Evolutionary conservation across 2,329 filamentous ascomycete species (phyloP).

Genomic region (Acarospora socialis): DNA sequence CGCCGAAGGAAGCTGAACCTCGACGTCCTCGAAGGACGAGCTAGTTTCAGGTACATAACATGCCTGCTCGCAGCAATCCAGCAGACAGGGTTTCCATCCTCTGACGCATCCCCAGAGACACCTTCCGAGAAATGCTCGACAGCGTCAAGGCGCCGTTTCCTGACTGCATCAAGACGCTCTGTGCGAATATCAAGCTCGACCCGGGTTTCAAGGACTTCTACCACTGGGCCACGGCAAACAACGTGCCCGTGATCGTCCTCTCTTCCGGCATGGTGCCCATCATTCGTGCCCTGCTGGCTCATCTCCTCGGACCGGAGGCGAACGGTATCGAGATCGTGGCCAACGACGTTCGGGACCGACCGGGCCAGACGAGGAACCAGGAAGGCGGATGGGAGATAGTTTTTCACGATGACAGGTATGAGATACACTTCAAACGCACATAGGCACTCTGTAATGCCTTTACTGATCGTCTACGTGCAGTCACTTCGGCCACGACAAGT

Average conservation of each 20-base stretch:
- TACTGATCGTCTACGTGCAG: conserved; percentile 26
- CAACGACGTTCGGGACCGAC: conserved; percentile 59
- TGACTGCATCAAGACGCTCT: conserved; percentile 64
- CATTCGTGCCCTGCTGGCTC: conserved; percentile 68
- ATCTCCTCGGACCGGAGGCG: conserved; percentile 65
- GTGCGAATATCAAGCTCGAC: conserved; percentile 76
- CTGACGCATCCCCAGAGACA: conserved; percentile 52
- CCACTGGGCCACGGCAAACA: conserved; percentile 63
- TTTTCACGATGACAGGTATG: conserved; percentile 81
- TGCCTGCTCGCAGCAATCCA: no score
- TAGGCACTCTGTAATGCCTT: neutral
- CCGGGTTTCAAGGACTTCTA: conserved; percentile 81
- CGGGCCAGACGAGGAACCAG: conserved; percentile 60
- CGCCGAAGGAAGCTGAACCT: conserved; percentile 59
- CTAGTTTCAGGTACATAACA: conserved; percentile 58
- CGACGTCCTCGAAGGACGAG: conserved; percentile 56
- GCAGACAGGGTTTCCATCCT: no score
- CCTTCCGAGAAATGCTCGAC: conserved; percentile 85
- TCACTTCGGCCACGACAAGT: conserved; percentile 94
- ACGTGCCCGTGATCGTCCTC: conserved; percentile 83
- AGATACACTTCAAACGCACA: conserved; percentile 22
- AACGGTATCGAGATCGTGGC: conserved; percentile 77
- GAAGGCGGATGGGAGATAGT: conserved; percentile 75
- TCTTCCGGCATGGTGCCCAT: conserved; percentile 88
- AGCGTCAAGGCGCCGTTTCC: conserved; percentile 67